A percentile compares a stretch with the other conserved stretches of the same genome.
These are phyloP conservation scores for Penicillium janthinellum DNA, from an alignment of 2,329 filamentous ascomycete genomes.

Conservation along the genomic window DNA sequence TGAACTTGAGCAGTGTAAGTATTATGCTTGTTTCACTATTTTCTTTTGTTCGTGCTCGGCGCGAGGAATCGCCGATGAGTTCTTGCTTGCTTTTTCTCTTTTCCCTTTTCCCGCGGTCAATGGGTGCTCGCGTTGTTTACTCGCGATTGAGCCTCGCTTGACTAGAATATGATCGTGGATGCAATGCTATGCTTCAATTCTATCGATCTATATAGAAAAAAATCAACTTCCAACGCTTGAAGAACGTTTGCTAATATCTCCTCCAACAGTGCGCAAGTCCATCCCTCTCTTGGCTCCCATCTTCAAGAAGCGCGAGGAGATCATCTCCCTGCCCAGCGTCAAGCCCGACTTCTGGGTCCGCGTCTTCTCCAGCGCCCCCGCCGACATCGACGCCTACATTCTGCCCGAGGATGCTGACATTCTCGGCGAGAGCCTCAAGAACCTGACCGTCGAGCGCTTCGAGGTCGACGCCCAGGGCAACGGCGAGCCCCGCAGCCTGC, in stretches of 20 bases:
- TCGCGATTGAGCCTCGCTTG: not conserved
- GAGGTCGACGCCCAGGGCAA: slow-evolving; percentile 63
- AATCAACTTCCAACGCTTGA: not conserved
- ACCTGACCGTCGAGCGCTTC: slow-evolving; percentile 75
- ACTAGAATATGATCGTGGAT: not conserved
- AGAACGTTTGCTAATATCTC: not conserved
- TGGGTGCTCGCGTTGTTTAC: not conserved
- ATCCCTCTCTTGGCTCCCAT: slow-evolving; percentile 68
- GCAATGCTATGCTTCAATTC: not conserved
- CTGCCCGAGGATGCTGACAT: slow-evolving; percentile 72
- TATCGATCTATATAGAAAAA: not conserved
- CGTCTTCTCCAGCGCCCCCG: slow-evolving; percentile 82
- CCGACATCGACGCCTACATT: slow-evolving; percentile 85
- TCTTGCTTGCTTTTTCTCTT: too few relatives aligned
- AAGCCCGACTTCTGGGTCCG: slow-evolving; percentile 83
- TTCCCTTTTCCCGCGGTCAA: not conserved
- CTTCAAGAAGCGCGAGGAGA: slow-evolving; percentile 72
- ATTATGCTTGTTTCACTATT: not conserved
- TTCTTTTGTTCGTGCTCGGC: not conserved
- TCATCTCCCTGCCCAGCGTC: slow-evolving; percentile 66
- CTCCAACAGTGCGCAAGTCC: slow-evolving; percentile 68
- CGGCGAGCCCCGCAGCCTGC: slow-evolving; percentile 79
- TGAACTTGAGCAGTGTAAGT: slow-evolving; percentile 80
- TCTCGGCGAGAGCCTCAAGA: slow-evolving; percentile 67
- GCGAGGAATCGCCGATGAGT: not conserved